Percentiles rank a stretch among this genome's conserved stretches.
phyloP scores from a whole-genome alignment of 2,329 filamentous ascomycete genomes.

The Beauveria sp. region DNA sequence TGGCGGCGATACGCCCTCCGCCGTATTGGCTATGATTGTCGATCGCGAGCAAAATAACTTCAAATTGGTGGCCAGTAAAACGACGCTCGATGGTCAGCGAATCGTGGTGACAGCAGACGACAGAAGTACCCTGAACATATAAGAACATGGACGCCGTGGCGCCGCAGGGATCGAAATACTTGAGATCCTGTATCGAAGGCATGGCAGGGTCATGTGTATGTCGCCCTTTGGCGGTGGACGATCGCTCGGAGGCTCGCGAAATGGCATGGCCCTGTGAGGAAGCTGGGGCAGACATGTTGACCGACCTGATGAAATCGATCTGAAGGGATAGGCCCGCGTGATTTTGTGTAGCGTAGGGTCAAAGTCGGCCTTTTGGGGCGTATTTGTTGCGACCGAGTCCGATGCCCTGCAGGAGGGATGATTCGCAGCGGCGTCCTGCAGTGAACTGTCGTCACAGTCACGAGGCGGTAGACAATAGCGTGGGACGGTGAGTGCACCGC shows the following conservation, averaged over 20 bases:
- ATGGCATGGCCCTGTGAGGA: conserved; percentile 51
- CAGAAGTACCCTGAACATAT: conserved; percentile 72
- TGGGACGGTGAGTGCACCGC: conserved; percentile 34
- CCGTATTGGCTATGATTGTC: conserved; percentile 88
- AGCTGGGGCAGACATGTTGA: conserved; percentile 50
- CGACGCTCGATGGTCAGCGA: conserved; percentile 80
- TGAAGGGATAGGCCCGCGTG: not conserved
- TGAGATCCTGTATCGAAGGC: conserved; percentile 40
- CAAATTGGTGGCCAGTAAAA: conserved; percentile 76
- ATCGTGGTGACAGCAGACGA: conserved; percentile 88
- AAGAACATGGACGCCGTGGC: conserved; percentile 87
- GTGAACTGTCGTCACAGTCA: conserved; percentile 13
- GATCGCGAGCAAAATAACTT: conserved; percentile 75
- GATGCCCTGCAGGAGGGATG: conserved; percentile 18
- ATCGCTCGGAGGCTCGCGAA: conserved; percentile 50
- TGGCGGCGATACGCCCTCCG: conserved; percentile 78
- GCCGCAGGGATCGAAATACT: conserved; percentile 75
- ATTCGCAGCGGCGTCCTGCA: conserved; percentile 17
- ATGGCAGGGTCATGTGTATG: conserved; percentile 36
- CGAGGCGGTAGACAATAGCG: conserved; percentile 19
- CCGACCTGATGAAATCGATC: conserved; percentile 25
- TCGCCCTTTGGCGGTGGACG: conserved; percentile 39
- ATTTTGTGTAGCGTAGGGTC: conserved; percentile 10
- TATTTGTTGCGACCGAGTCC: conserved; percentile 6
- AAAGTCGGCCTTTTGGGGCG: conserved; percentile 10